Percentiles rank a stretch among this genome's conserved stretches.
Evolutionary conservation across 164 flowering plant species (phyloP).

Genomic region (Cinnamomum micranthum): DNA sequence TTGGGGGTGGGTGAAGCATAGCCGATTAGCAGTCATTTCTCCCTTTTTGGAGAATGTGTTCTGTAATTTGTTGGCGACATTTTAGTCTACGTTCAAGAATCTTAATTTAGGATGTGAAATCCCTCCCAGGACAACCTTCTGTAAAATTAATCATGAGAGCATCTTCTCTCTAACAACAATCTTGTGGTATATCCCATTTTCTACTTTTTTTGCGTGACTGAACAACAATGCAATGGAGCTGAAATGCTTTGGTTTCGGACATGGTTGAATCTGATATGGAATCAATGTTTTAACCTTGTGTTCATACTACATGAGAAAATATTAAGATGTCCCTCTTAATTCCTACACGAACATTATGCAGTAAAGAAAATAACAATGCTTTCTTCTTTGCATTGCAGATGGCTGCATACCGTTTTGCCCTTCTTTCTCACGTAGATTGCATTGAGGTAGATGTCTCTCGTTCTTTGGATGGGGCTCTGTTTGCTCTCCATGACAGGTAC

Average conservation of each 20-base stretch:
- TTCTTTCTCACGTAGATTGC: constrained; percentile 77
- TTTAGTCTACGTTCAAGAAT: no score
- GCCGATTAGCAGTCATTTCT: no score
- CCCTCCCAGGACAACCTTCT: no score
- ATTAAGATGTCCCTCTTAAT: neutral
- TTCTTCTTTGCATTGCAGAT: constrained; percentile 36
- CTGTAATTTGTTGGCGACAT: no score
- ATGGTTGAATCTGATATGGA: neutral
- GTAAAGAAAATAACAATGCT: neutral
- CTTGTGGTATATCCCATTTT: no score
- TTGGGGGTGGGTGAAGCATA: no score
- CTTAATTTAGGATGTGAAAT: no score
- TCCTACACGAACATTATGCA: neutral
- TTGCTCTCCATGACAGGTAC: constrained; percentile 97
- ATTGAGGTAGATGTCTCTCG: constrained; percentile 97
- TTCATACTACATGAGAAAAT: neutral
- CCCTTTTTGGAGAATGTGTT: no score
- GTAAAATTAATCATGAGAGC: no score
- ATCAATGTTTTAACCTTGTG: neutral
- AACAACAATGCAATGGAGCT: neutral
- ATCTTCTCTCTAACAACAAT: no score
- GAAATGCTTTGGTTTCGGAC: neutral
- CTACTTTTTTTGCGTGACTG: no score
- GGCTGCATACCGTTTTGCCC: constrained; percentile 69
- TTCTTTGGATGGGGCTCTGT: constrained; percentile 80